Evolutionary conservation across 371 early-diverging fungal species (phyloP).

Genomic region (Mucor ambiguus): DNA sequence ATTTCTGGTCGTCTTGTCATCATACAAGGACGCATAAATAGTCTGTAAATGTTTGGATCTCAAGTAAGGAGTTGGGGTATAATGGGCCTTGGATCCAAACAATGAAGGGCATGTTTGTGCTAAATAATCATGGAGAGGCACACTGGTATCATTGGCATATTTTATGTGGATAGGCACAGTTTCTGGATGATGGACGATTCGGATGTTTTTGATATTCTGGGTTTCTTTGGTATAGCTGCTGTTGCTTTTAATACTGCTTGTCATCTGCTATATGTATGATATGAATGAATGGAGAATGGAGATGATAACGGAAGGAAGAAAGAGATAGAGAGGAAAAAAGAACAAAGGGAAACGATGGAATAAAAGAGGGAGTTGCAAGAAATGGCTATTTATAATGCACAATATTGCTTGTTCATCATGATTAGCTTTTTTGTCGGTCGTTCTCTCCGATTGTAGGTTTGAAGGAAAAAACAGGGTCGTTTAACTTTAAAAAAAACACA

Average conservation of each 20-base stretch:
- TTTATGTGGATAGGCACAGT: constrained; percentile 22
- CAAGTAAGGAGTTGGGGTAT: constrained; percentile 50
- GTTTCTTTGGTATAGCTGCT: constrained; percentile 9
- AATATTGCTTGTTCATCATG: background rate
- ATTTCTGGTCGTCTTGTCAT: constrained; percentile 23
- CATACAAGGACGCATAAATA: constrained; percentile 48
- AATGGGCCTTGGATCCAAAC: constrained; percentile 15
- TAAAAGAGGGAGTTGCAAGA: background rate
- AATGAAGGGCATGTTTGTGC: constrained; percentile 29
- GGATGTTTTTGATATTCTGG: constrained; percentile 18
- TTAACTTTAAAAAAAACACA: background rate
- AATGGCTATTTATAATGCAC: background rate
- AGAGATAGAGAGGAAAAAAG: background rate
- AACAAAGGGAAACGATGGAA: constrained; percentile 1
- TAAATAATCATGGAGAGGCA: constrained; percentile 32
- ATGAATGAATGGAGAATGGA: background rate
- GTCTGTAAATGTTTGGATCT: constrained; percentile 55
- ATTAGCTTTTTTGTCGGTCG: constrained; percentile 7
- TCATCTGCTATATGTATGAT: background rate
- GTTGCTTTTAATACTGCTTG: constrained; percentile 14
- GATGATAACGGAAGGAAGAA: too few species aligned
- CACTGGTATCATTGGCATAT: constrained; percentile 9
- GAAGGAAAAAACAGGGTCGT: background rate
- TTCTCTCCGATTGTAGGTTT: background rate
- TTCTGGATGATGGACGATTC: constrained; percentile 16